phyloP scores from a whole-genome alignment of 75 land plant genomes.

The Larix kaempferi region DNA sequence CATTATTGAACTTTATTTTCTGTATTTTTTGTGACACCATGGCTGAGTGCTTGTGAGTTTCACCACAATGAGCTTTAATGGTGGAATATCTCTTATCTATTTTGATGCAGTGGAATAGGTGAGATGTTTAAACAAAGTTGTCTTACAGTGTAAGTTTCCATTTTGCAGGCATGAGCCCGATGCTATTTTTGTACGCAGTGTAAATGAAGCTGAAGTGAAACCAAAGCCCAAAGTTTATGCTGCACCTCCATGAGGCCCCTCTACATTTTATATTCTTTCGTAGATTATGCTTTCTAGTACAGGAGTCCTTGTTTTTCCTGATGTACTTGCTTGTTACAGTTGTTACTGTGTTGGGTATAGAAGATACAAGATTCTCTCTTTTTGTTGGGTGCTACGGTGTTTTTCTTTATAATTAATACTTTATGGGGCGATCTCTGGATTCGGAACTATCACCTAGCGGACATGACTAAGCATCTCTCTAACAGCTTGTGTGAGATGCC shows the following conservation, averaged over 20 bases:
- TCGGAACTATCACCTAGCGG: no score
- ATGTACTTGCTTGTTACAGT: no score
- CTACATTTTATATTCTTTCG: no score
- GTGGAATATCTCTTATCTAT: neutral
- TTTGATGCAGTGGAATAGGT: neutral
- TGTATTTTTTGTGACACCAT: neutral
- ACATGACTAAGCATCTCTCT: no score
- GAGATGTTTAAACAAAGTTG: neutral
- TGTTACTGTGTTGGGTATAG: no score
- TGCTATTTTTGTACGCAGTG: slow-evolving; percentile 86
- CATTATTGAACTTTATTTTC: neutral
- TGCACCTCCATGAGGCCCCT: slow-evolving; percentile 20
- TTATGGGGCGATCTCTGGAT: no score
- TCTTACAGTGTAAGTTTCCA: neutral
- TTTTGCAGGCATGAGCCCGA: slow-evolving; percentile 94
- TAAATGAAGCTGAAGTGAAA: slow-evolving; percentile 97
- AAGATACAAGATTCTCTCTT: no score
- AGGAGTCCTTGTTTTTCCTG: no score
- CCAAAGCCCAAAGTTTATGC: slow-evolving; percentile 94
- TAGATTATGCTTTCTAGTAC: no score
- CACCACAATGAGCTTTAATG: neutral
- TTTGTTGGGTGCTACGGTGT: no score
- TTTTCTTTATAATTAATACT: no score
- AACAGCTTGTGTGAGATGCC: no score
- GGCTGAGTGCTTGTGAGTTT: neutral